Base-by-base conservation (phyloP, 345 rosid genomes). In the Leavenworthia alabamica region DNA sequence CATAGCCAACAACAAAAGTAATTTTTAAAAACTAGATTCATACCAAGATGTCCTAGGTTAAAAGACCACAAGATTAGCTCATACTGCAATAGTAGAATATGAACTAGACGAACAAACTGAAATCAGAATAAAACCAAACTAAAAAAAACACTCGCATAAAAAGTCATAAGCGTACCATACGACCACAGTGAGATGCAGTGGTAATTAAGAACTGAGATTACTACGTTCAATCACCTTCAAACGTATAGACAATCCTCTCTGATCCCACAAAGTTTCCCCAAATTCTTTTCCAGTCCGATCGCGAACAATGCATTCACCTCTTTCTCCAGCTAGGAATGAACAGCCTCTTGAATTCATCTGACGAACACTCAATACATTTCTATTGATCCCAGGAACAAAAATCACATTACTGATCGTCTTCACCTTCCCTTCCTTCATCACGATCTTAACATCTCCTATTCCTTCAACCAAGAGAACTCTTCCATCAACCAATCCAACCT, bases 371-470 rank as follows among this genome's bases (percentile, higher is more conserved):
- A 66, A 35, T 56, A 66, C 63, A 37, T 66, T 66, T n/a, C 70
- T 66, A 22, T 44, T 65, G 46, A 65, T 26, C 19, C 70, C 55
- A 0, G 55, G 62, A 15, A 65, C 70, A 35, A 44, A 65, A 44
- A 65, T 32, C 62, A 55, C 62, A 44, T 45, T n/a, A 1, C 0
- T 35, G 47, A 66, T 36, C n/a, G 71, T 66, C 70, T 55, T 66
- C 70, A 45, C 48, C 63, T 66, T 66, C 37, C 62, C 55, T 3
- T 17, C 55, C 62, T 65, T 65, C 70, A 65, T 65, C 39, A 11
- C 14, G 15, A 55, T 8, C 62, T 44, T 65, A 0, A 65, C 37
- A 26, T 44, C 46, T 33, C 70, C 70, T 16, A 1, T 15, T 33
- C 70, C 70, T 54, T 65, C 62, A 0, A 14, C 70, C 45, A 43